These are phyloP conservation scores for Termitomyces titanicus DNA, from an alignment of 768 basidiomycete species.

Conservation along the genomic window DNA sequence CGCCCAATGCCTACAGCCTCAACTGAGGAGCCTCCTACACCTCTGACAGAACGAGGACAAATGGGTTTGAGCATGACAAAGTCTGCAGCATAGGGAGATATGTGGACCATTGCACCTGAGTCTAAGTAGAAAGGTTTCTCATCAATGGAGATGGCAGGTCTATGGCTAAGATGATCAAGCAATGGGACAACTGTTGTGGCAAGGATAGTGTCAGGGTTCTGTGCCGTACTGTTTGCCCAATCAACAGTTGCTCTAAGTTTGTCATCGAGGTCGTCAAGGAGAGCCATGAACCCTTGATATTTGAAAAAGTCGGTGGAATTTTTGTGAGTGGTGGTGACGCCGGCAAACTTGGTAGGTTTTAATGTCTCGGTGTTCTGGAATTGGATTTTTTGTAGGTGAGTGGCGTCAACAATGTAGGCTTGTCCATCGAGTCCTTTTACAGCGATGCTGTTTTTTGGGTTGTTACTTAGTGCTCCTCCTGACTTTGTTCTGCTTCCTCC, in stretches of 20 bases:
- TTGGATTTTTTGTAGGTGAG: background rate
- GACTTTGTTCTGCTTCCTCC: background rate
- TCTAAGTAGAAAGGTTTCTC: constrained; percentile 21
- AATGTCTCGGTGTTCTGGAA: no score
- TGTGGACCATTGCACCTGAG: constrained; percentile 20
- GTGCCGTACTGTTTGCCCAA: constrained; percentile 2
- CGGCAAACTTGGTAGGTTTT: constrained; percentile 1
- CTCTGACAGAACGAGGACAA: constrained; percentile 16
- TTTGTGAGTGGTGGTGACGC: background rate
- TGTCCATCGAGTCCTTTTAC: background rate
- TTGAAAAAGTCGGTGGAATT: constrained; percentile 1
- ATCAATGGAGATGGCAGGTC: background rate
- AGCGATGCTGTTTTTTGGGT: background rate
- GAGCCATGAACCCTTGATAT: constrained; percentile 7
- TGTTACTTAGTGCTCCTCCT: background rate
- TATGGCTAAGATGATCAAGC: background rate
- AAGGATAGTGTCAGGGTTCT: background rate
- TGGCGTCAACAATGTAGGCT: background rate
- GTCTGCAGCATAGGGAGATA: constrained; percentile 20
- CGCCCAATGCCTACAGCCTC: constrained; percentile 21
- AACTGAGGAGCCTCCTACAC: constrained; percentile 23
- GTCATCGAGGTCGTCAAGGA: background rate
- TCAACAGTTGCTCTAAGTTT: constrained; percentile 1
- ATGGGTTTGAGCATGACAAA: constrained; percentile 23
- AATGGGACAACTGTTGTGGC: background rate